Evolutionary conservation across 768 basidiomycete species (phyloP).

Genomic region (Suillus ampliporus): DNA sequence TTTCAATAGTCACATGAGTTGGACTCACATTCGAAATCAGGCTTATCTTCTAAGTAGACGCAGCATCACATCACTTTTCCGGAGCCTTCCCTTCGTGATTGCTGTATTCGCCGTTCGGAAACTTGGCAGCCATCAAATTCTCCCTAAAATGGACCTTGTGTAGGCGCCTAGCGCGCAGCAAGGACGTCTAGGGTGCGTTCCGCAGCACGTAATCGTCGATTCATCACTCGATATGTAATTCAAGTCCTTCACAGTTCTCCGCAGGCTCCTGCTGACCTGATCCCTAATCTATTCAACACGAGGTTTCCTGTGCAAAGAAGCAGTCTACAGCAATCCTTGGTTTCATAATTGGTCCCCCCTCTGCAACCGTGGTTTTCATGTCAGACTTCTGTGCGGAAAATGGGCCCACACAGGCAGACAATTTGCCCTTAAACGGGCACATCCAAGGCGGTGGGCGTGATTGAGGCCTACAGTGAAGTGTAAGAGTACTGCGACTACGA

Average conservation of each 20-base stretch:
- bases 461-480: neutral
- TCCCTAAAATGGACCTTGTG: neutral
- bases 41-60: neutral
- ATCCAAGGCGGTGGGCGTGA: neutral
- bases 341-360: neutral
- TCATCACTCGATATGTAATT: too few relatives aligned
- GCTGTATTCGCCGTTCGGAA: neutral
- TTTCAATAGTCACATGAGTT: neutral
- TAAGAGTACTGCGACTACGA: too few relatives aligned
- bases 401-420: neutral
- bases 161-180: neutral
- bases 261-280: too few relatives aligned
- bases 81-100: neutral
- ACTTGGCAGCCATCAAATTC: neutral
- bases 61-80: too few relatives aligned
- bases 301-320: constrained; percentile 1
- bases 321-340: neutral
- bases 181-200: neutral
- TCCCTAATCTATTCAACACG: neutral
- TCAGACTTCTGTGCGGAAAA: neutral
- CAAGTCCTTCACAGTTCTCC: too few relatives aligned
- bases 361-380: neutral
- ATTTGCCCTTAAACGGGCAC: neutral
- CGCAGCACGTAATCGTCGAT: neutral
- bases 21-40: neutral